Evolutionary conservation across 805 yeast genomes (phyloP), one percentile per base, ranked within the genome.

Genomic region (Candida pini): DNA sequence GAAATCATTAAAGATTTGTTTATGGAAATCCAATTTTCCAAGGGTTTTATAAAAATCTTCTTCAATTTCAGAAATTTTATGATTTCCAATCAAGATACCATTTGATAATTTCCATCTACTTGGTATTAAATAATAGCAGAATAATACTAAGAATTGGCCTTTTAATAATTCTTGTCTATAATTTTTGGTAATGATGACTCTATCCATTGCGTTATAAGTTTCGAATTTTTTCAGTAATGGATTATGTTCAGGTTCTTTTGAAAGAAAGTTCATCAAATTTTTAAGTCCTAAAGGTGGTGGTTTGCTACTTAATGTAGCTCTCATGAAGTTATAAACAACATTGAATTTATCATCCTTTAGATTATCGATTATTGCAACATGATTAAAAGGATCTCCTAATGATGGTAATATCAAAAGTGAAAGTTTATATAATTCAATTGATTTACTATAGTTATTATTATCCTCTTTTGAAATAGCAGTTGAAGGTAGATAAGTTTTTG

Each of bases 321-420:
- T 62, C 30, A 73, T 60, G 34, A 74, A 70, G 63, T 76, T 73
- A 40, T 73, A 66, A 26, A 68, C 62, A 18, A 78, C 73, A 31
- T 60, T 58, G 38, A 61, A 67, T 34, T 66, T 66, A 40, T 70
- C 72, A 36, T 66, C 71, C 31, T 63, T 62, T 33, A 70, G 62
- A 63, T 74, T 73, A 39, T 71, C 68, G 26, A 69, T 60, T 23
- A 78, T 69, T 3, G 80, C 84, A 31, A 74, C 65, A 44, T 75
- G 78, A 44, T 75, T 75, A 45, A 73, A 73, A 19, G 76, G 80
- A 47, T 80, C 88, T 34, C 83, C 83, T 37, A 78, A 64, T 0
- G 85, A 73, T 1, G 90, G 89, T 18, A 80, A 54, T 14, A 81
- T 56, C 18, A 73, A 49, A 21, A 76, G 69, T 14, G 86, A 77